Evolutionary conservation across 108 stramenopile genomes (phyloP).

Genomic region (Fistulifera pelliculosa): DNA sequence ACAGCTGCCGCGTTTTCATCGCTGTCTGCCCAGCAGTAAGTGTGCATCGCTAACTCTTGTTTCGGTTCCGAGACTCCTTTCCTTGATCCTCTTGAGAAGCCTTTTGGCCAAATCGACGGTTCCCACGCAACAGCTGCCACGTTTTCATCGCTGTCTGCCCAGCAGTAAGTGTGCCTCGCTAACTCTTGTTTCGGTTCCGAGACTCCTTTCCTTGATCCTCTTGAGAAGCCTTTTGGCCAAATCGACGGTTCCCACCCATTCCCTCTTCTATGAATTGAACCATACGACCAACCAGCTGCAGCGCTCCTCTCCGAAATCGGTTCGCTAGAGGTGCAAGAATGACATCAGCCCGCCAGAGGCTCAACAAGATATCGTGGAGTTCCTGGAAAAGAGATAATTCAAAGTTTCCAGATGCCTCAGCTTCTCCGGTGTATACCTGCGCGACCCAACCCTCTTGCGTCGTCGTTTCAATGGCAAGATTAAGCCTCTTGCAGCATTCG

Average conservation of each 20-base stretch:
- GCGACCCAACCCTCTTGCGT: slow-evolving; percentile 65
- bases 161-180: slow-evolving; percentile 33
- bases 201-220: slow-evolving; percentile 13
- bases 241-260: slow-evolving; percentile 59
- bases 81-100: too few species aligned
- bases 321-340: slow-evolving; percentile 64
- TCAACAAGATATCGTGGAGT: slow-evolving; percentile 51
- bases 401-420: slow-evolving; percentile 32
- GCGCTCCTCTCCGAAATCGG: slow-evolving; percentile 66
- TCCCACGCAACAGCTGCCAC: slow-evolving; percentile 79
- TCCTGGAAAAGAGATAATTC: slow-evolving; percentile 77
- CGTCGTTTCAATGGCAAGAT: slow-evolving; percentile 55
- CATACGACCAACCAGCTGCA: slow-evolving; percentile 67
- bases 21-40: too few species aligned
- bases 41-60: too few species aligned
- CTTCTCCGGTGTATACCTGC: slow-evolving; percentile 56
- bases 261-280: slow-evolving; percentile 68
- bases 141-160: slow-evolving; percentile 66
- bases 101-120: too few species aligned
- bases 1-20: too few species aligned
- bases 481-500: slow-evolving; percentile 69
- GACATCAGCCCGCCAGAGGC: slow-evolving; percentile 61
- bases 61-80: too few species aligned
- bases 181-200: not conserved
- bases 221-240: slow-evolving; percentile 33